Base-by-base conservation (phyloP, 2,329 filamentous ascomycete genomes). In the Aspergillus sp. region DNA sequence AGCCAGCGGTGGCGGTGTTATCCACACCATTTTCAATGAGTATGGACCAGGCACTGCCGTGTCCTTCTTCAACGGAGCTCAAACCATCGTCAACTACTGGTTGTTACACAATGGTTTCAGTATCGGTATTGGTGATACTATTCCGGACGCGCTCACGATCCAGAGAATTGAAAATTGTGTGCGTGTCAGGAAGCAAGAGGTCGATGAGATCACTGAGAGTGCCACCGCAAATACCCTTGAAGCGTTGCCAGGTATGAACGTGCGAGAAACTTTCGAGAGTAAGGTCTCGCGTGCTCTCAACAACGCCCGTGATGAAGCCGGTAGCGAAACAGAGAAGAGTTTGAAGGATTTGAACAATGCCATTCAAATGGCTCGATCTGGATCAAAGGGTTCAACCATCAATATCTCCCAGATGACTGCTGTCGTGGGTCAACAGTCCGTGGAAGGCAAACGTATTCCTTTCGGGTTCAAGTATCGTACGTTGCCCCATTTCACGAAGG, bases 331-430 rank as follows among this genome's bases (percentile, higher is more conserved):
- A 0, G 91, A 96, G 77, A 89, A 92, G 79, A 92, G 90, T 82
- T 80, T 99, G 75, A 97, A 96, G 80, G 92, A 97, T 77, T 83
- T 90, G 70, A 99, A 99, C 84, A 97, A 98, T 71, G 94, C 94
- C 54, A 92, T 96, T 56, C 91, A 92, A 72, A 99, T 98, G 91
- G 92, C 96, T 61, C 87, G 89, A 55, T 97, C 95, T 60, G 95
- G 95, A 71, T 99, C 96, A 67, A 99, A 99, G 82, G 95, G 95
- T 75, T 98, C 95, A 2, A 94, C 92, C 12, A 98, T 99, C 83
- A 99, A 99, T 76, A 98, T 99, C 69, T 97, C 96, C 16, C 95
- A 99, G 78, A 99, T 99, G 95, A 96, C 93, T 63, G 95, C 95
- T 26, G 86, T 98, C 65, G 96, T 99, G 61, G 95, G 96, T 66